Conservation (phyloP, 805 yeast genomes). For the Candida schatavii region DNA sequence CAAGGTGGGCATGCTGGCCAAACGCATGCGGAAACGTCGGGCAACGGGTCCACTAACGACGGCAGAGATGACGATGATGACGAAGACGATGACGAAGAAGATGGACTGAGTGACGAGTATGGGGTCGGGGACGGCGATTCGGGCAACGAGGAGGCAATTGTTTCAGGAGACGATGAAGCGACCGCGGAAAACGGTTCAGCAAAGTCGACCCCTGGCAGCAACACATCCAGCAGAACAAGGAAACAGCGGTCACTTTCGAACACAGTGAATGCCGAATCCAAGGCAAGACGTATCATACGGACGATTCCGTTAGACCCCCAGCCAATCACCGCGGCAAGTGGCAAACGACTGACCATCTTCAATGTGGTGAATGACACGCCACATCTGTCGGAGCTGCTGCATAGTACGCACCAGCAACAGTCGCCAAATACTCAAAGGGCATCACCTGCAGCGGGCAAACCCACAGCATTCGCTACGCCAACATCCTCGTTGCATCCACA, state of each 20-base stretch:
- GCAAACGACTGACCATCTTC: slow-evolving; percentile 35
- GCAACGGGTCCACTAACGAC: slow-evolving; percentile 13
- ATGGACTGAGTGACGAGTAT: slow-evolving; percentile 6
- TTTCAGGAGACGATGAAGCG: slow-evolving; percentile 10
- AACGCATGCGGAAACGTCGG: slow-evolving; percentile 22
- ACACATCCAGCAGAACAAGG: slow-evolving; percentile 26
- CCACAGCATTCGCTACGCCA: background rate
- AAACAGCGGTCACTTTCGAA: slow-evolving; percentile 52
- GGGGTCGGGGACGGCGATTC: background rate
- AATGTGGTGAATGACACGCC: slow-evolving; percentile 33
- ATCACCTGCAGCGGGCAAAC: background rate
- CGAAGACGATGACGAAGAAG: slow-evolving; percentile 7
- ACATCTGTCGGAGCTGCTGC: background rate
- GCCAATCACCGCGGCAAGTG: slow-evolving; percentile 52
- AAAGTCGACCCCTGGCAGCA: slow-evolving; percentile 39
- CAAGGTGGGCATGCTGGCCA: slow-evolving; percentile 8
- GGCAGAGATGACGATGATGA: slow-evolving; percentile 7
- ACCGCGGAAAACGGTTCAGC: slow-evolving; percentile 17
- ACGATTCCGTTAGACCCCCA: slow-evolving; percentile 83
- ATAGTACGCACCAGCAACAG: background rate
- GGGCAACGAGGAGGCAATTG: slow-evolving; percentile 1
- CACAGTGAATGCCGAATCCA: slow-evolving; percentile 61
- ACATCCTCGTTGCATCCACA: slow-evolving; percentile 2
- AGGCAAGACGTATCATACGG: slow-evolving; percentile 70
- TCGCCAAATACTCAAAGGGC: background rate